Base-by-base conservation (phyloP, 306 rosid species). In the Castanea sativa region DNA sequence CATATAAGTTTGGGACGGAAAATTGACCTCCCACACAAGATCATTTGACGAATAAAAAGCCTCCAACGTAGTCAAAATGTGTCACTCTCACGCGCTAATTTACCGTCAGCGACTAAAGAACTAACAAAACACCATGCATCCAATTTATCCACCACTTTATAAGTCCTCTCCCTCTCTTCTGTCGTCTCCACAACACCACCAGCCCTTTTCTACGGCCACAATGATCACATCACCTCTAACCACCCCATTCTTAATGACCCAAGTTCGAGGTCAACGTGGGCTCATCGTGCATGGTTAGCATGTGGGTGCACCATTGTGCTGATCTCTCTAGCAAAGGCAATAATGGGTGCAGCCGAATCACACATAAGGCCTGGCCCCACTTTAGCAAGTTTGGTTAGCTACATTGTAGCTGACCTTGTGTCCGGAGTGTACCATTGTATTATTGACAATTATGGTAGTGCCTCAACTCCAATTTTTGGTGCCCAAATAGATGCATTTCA, bases 401-500 rank as follows among this genome's bases (percentile, higher is more conserved):
- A 95, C 57, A 77, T 89, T 55, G 55, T 95, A 76, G 93, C 99
- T 1, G 97, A 95, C 45, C 92, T 95, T n/a, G 97, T 90, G 1
- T 92, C 97, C 1, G 97, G 97, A 15, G 83, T 92, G 19, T 95
- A 92, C 73, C 99, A 95, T 32, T 94, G 97, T 97, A 90, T 85
- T 14, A 92, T 94, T 32, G 97, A 92, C 64, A 94, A 94, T 25
- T 94, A 92, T n/a, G 97, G 97, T 0, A 84, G 80, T 38, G 84
- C 73, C 1, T 82, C 92, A 2, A 91, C 92, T 35, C 96, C 95
- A 67, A 3, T 91, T 13, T 83, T 95, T 56, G 99, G 99, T 11
- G 11, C 85, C 15, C 99, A 95, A 60, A 95, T 92, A 10, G 96
- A 91, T 11, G 98, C 92, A 1, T 95, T 95, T 13, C 98, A 92